Percentiles rank a stretch among this genome's conserved stretches.
Conservation (phyloP, 768 basidiomycete genomes). For the Pilatotrama ljubarskyi region DNA sequence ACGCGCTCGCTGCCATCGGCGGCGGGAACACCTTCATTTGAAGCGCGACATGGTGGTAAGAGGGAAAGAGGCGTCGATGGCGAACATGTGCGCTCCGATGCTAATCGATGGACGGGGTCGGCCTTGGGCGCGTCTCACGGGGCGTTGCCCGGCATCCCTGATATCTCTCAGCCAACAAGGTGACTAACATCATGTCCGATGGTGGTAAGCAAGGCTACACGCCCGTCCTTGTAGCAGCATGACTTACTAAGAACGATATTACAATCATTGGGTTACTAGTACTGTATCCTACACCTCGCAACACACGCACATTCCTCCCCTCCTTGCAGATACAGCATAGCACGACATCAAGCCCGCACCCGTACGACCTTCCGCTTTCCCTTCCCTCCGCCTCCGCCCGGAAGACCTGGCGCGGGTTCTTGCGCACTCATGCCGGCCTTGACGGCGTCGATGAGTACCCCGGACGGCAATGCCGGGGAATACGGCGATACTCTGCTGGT, state of each 20-base stretch:
- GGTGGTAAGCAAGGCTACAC: background rate
- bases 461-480: conserved; percentile 74
- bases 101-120: conserved; percentile 4
- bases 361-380: conserved; percentile 81
- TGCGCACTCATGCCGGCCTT: conserved; percentile 81
- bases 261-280: conserved; percentile 7
- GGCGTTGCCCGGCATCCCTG: conserved; percentile 12
- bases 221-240: too few species aligned
- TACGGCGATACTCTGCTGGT: conserved; percentile 76
- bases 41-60: conserved; percentile 8
- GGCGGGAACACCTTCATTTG: background rate
- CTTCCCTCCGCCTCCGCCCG: conserved; percentile 47
- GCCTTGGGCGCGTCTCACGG: conserved; percentile 11
- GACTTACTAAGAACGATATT: conserved; percentile 4
- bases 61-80: conserved; percentile 3
- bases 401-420: conserved; percentile 41
- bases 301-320: background rate
- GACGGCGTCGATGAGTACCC: conserved; percentile 78
- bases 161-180: background rate
- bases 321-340: background rate
- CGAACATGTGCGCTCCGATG: conserved; percentile 15
- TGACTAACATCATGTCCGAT: background rate
- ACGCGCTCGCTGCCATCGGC: background rate
- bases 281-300: conserved; percentile 8
- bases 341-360: conserved; percentile 53